Evolutionary conservation across 306 rosid genomes (phyloP), one percentile per base, ranked within the genome.

Genomic region (Clitoria ternatea): DNA sequence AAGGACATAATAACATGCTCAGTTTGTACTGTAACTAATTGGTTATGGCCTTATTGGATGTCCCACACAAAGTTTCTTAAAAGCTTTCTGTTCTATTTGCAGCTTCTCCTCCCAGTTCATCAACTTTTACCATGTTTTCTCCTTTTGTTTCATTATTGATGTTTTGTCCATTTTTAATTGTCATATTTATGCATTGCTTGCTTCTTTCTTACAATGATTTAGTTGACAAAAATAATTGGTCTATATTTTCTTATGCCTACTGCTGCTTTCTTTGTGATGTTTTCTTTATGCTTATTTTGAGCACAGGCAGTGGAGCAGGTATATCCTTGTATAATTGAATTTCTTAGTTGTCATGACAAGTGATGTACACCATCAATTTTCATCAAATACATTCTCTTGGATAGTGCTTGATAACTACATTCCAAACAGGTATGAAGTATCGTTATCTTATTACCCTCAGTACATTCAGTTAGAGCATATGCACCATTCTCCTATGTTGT

Each of bases 261-360:
- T 36, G 40, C 56, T 53, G 49, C 78, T 75, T 82, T 80, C 29
- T 61, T 57, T 76, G 30, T 54, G 66, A 36, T 79, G 22, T 74
- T 22, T 67, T 18, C 47, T 24, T 47, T 27, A 17, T 47, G 27
- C 11, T 8, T 49, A 11, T 63, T 61, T 79, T 61, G 75, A 68
- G 6, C 55, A 76, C 86, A 95, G 99, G 99, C 99, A 8, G 86
- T 61, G 77, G 92, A 87, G 79, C 92, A 91, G 78, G 86, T 91
- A 29, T 89, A 95, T 77, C 97, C 99, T 9, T 75, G 88, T 79
- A 87, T 95, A 49, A 61, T 87, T 64, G 83, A 95, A 37, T 95
- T 95, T 81, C 94, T 95, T 68, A 73, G 54, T 61, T 55, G 24
- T 56, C 87, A 87, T 7, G 97, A 95, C 80, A 68, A 66, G n/a